Evolutionary conservation across 495 filamentous ascomycete species (phyloP).

Genomic region (Annulohypoxylon stygium): DNA sequence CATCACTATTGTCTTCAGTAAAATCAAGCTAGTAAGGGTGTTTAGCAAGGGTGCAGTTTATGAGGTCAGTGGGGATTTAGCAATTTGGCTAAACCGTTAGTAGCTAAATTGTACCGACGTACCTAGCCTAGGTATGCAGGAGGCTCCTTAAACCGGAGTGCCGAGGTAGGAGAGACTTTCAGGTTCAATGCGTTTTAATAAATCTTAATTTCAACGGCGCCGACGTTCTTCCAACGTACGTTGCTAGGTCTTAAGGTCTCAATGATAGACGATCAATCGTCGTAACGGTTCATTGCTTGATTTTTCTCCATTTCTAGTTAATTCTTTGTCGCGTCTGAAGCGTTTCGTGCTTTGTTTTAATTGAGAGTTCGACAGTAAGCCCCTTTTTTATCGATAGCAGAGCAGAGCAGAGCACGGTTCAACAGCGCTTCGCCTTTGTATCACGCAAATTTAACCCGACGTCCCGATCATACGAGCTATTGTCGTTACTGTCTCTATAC

Average conservation of each 20-base stretch:
- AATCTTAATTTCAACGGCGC: slow-evolving; percentile 14
- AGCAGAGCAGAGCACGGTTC: background rate
- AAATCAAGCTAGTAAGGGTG: background rate
- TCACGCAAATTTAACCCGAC: background rate
- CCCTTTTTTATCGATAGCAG: slow-evolving; percentile 29
- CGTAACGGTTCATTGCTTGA: background rate
- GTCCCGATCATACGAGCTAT: background rate
- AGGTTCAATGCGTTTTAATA: slow-evolving; percentile 3
- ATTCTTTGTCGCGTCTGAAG: slow-evolving; percentile 6
- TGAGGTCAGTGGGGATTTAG: slow-evolving; percentile 32
- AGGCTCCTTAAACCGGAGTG: slow-evolving; percentile 41
- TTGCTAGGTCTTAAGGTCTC: background rate
- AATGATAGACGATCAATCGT: background rate
- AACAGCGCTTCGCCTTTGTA: background rate
- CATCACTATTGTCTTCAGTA: background rate
- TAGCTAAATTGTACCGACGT: slow-evolving; percentile 8
- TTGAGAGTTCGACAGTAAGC: background rate
- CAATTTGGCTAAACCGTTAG: slow-evolving; percentile 31
- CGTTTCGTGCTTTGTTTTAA: slow-evolving; percentile 27
- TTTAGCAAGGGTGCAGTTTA: background rate
- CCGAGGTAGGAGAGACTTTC: slow-evolving; percentile 38
- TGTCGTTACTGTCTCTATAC: background rate
- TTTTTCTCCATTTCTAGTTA: background rate
- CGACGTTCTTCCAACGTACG: slow-evolving; percentile 1
- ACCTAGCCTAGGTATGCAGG: background rate